Conservation (phyloP, 2,329 filamentous ascomycete species). For the Fusarium mundagurra region DNA sequence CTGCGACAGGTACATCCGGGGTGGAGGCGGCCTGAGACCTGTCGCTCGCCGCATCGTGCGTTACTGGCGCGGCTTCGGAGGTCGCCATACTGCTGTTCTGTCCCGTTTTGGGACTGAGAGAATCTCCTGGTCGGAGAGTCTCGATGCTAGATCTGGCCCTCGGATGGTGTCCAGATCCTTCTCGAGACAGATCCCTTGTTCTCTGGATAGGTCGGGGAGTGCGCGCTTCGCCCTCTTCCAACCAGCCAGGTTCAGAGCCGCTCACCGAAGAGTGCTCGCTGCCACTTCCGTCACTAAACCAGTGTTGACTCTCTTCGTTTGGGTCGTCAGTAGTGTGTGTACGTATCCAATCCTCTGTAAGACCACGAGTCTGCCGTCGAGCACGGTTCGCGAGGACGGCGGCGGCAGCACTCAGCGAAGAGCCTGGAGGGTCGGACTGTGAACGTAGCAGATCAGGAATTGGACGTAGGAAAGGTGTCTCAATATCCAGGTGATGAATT, state of each 20-base stretch:
- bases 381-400: constrained; percentile 72
- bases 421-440: constrained; percentile 41
- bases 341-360: constrained; percentile 88
- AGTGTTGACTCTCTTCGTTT: constrained; percentile 75
- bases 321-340: constrained; percentile 80
- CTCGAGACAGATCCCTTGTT: constrained; percentile 39
- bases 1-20: constrained; percentile 40
- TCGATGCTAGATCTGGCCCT: constrained; percentile 65
- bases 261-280: constrained; percentile 81
- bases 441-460: constrained; percentile 56
- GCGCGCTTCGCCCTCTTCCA: constrained; percentile 58
- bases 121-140: constrained; percentile 57
- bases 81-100: constrained; percentile 48
- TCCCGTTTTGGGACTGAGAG: constrained; percentile 41
- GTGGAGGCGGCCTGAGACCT: constrained; percentile 41
- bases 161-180: constrained; percentile 53
- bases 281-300: constrained; percentile 79
- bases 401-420: constrained; percentile 63
- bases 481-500: constrained; percentile 69
- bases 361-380: constrained; percentile 66
- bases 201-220: constrained; percentile 57
- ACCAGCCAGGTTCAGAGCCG: constrained; percentile 67
- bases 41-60: constrained; percentile 42
- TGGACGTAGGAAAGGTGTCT: constrained; percentile 70
- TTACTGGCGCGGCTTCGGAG: constrained; percentile 43